Evolutionary conservation across 2,329 filamentous ascomycete genomes (phyloP), one percentile per base, ranked within the genome.

Genomic region (Aspergillus neoniger): DNA sequence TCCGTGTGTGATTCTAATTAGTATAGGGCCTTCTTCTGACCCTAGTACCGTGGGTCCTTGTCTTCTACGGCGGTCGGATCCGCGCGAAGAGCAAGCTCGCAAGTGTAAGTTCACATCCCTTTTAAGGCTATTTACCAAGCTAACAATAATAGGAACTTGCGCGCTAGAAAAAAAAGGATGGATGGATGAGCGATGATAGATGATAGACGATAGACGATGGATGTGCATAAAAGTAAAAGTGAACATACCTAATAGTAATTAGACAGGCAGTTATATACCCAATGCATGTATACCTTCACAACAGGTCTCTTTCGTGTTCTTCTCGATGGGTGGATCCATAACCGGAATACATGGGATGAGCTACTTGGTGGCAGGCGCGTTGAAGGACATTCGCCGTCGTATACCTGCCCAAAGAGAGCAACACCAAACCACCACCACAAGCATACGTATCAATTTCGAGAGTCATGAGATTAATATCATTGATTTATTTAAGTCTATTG

Each of bases 21-120:
- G 28, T 3, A 30, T 56, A 78, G 72, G 84, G 83, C 2, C 79
- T 81, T 2, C 59, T 84, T 2, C 74, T 97, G 63, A 93, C 91
- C 0, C 73, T 90, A 2, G 92, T 96, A n/a, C 94, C 93, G 0
- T 97, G 92, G 91, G 87, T 93, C 0, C 74, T 97, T 55, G 85
- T 93, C 0, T 86, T 95, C 32, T 95, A 86, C 66, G 94, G 93
- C 0, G 86, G 89, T 36, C 84, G 72, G 65, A 96, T 97, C 64
- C 82, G 93, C 28, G 83, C 85, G 10, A 85, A 88, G 72, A 95
- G 91, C 72, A 89, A 86, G 67, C 90, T 96, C 77, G 92, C 92
- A 4, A 84, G 82, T 72, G 85, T 84, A 74, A 43, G 51, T 54
- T 52, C 17, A 15, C 17, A 10, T 39, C 15, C 28, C 0, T 53